Evolutionary conservation across 2,329 filamentous ascomycete genomes (phyloP).

Genomic region (Orbilia javanica): DNA sequence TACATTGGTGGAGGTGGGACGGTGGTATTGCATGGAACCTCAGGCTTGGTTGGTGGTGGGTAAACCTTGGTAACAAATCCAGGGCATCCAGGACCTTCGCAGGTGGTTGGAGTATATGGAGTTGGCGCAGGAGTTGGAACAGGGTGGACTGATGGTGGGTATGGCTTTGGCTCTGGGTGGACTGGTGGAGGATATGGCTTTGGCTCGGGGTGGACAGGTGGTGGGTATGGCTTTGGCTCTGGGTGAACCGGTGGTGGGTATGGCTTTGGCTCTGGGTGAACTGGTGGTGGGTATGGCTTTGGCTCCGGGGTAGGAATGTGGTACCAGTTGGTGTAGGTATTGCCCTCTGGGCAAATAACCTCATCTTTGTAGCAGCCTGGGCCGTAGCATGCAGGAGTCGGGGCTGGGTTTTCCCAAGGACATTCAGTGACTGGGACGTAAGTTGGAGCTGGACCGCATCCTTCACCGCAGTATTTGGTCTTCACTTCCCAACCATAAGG

Average conservation of each 20-base stretch:
- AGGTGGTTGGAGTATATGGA: not conserved
- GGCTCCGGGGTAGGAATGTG: slow-evolving; percentile 10
- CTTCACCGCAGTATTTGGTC: slow-evolving; percentile 44
- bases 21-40: slow-evolving; percentile 50
- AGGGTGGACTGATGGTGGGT: not conserved
- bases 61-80: slow-evolving; percentile 29
- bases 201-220: not conserved
- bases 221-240: not conserved
- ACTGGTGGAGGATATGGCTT: not conserved
- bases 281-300: not conserved
- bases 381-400: slow-evolving; percentile 63
- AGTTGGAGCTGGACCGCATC: slow-evolving; percentile 61
- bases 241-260: slow-evolving; percentile 6
- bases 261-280: slow-evolving; percentile 8
- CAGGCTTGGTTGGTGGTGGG: slow-evolving; percentile 24
- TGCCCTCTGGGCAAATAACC: slow-evolving; percentile 35
- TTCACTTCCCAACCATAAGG: slow-evolving; percentile 54
- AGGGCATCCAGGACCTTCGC: slow-evolving; percentile 31
- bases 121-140: not conserved
- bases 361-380: slow-evolving; percentile 32
- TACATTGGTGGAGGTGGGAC: slow-evolving; percentile 46
- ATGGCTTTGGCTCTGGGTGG: slow-evolving; percentile 11
- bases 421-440: slow-evolving; percentile 67
- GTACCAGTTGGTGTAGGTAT: slow-evolving; percentile 48
- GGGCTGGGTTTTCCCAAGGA: slow-evolving; percentile 65